These are phyloP conservation scores for Inonotus obliquus DNA, from an alignment of 1,284 basidiomycete genomes.

Conservation along the genomic window DNA sequence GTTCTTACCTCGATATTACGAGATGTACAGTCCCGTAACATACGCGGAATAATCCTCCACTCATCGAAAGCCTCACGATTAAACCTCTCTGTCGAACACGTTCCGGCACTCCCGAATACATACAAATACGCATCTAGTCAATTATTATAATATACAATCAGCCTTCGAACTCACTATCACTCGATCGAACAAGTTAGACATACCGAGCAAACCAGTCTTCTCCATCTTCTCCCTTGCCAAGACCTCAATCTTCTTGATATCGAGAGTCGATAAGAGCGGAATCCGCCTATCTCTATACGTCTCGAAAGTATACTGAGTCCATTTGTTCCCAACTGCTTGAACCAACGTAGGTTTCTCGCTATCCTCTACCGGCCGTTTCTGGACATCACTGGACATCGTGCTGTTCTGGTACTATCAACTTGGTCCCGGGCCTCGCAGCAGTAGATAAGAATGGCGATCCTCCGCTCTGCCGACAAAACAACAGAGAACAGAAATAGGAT, in stretches of 20 bases:
- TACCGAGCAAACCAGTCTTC: conserved; percentile 30
- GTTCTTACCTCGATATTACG: conserved; percentile 54
- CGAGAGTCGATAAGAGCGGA: conserved; percentile 37
- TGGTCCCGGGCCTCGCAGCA: background rate
- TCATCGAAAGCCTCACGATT: conserved; percentile 54
- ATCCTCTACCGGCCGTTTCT: background rate
- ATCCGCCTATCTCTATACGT: conserved; percentile 26
- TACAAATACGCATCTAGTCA: conserved; percentile 57
- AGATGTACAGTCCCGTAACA: conserved; percentile 66
- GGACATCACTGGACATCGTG: background rate
- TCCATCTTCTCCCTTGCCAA: conserved; percentile 40
- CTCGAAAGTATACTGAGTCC: conserved; percentile 29
- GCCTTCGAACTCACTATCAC: background rate
- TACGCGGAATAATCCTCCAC: conserved; percentile 67
- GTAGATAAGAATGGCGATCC: background rate
- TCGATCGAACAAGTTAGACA: conserved; percentile 6
- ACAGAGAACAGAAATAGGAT: too few species aligned
- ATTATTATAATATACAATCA: background rate
- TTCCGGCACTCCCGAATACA: conserved; percentile 59
- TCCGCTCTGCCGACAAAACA: too few species aligned
- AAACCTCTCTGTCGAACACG: conserved; percentile 47
- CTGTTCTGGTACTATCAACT: background rate
- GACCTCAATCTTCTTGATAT: conserved; percentile 39
- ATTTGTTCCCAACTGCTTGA: conserved; percentile 16
- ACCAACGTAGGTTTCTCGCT: background rate